Evolutionary conservation across 805 yeast species (phyloP), one percentile per base, ranked within the genome.

Genomic region (Torulaspora maleeae): DNA sequence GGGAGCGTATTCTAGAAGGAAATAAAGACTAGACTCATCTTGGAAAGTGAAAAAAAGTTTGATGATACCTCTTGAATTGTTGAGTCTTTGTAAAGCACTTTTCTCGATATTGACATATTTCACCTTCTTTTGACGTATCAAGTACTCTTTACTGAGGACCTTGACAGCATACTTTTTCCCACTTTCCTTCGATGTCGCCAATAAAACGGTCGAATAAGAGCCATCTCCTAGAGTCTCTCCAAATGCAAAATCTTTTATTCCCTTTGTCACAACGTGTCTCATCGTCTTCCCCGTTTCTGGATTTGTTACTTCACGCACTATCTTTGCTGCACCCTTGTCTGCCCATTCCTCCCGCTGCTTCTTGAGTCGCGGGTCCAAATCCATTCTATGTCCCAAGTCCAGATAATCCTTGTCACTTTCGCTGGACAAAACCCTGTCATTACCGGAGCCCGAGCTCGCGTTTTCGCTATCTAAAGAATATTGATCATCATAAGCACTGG

Each of bases 161-260:
- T 86, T 86, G 9, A 86, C 82, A 1, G 95, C 95, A 61, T 81
- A 86, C 13, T 90, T 83, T 48, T 83, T 79, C 47, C 76, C 74
- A 37, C 86, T 83, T 22, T 66, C 69, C 56, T 80, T 88, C 50
- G 93, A 95, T 1, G 86, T 76, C 0, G 97, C 99, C 32, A 87
- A 77, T 54, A 80, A 77, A 3, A 91, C 99, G 1, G 95, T 90
- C 8, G 97, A 89, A 62, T 91, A 93, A 5, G 96, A 88, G 1
- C 99, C 99, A 61, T 87, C 95, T 25, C 99, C 99, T 24, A 93
- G 77, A 36, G 84, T 80, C 13, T 86, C 80, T 8, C 95, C 95
- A 61, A 93, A 88, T 51, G 81, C 83, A 65, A 90, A 93, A 61
- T 93, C 99, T 53, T 82, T 79, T 10, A 88, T 95, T 16, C 67